Percentiles rank a stretch among this genome's conserved stretches.
Conservation (phyloP, 1,139 yeast genomes). For the Debaryomyces nepalensis region DNA sequence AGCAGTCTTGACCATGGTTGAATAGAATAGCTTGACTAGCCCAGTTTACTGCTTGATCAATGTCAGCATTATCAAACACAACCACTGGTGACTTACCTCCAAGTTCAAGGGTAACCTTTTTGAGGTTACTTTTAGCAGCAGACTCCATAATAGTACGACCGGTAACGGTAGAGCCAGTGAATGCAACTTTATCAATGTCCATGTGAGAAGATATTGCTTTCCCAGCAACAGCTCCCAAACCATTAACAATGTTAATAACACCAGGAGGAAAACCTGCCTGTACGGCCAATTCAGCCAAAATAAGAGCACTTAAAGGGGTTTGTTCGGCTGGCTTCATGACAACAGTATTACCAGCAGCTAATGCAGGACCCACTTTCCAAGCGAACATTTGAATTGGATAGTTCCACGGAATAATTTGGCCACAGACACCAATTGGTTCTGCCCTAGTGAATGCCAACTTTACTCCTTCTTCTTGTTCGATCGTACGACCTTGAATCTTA, state of each 20-base stretch:
- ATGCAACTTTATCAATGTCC: constrained; percentile 37
- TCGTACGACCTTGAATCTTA: constrained; percentile 63
- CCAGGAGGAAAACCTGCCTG: constrained; percentile 39
- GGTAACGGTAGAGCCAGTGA: constrained; percentile 41
- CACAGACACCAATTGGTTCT: constrained; percentile 43
- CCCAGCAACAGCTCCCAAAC: constrained; percentile 38
- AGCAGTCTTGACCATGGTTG: constrained; percentile 79
- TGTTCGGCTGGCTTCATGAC: constrained; percentile 40
- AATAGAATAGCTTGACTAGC: constrained; percentile 40
- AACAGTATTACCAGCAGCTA: constrained; percentile 39
- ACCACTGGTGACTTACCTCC: constrained; percentile 42
- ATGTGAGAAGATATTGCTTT: constrained; percentile 36
- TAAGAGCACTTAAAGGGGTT: constrained; percentile 39
- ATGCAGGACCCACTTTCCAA: constrained; percentile 41
- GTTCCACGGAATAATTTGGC: constrained; percentile 45
- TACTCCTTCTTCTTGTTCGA: constrained; percentile 69
- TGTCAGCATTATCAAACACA: constrained; percentile 34
- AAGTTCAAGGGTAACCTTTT: constrained; percentile 39
- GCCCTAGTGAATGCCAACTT: constrained; percentile 63
- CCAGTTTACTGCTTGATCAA: constrained; percentile 48
- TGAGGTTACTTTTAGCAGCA: constrained; percentile 35
- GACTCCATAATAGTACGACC: constrained; percentile 38
- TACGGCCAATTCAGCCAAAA: constrained; percentile 32
- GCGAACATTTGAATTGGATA: constrained; percentile 42
- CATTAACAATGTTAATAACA: constrained; percentile 37